These are phyloP conservation scores for Batrachochytrium dendrobatidis DNA, from an alignment of 371 early-diverging fungal genomes.

Conservation along the genomic window DNA sequence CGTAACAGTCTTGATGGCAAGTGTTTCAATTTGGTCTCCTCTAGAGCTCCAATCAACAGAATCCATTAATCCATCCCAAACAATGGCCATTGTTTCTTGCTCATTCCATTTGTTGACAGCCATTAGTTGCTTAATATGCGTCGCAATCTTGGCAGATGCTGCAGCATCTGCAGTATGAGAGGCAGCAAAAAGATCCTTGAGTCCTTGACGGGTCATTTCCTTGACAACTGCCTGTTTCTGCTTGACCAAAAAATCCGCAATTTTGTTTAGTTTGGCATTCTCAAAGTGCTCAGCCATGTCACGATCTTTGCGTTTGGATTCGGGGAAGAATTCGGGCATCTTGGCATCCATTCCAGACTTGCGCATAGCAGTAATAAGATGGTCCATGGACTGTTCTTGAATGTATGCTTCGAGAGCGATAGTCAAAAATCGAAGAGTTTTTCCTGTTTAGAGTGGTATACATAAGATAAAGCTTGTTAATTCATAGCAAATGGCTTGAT, in stretches of 20 bases:
- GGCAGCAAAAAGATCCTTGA: conserved; percentile 54
- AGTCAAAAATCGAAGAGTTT: conserved; percentile 72
- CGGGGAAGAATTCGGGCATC: conserved; percentile 85
- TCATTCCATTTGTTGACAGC: conserved; percentile 71
- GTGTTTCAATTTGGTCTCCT: conserved; percentile 76
- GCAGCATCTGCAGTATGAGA: background rate
- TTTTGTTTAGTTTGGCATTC: conserved; percentile 78
- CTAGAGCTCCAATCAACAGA: conserved; percentile 69
- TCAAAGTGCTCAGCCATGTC: conserved; percentile 85
- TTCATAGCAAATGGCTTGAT: too few species aligned
- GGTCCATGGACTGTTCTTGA: conserved; percentile 65
- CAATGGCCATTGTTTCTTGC: conserved; percentile 61
- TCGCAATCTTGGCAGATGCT: conserved; percentile 39
- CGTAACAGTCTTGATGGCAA: conserved; percentile 45
- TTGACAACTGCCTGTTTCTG: conserved; percentile 61
- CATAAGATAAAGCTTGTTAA: too few species aligned
- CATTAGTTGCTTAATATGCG: conserved; percentile 57
- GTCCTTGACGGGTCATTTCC: conserved; percentile 49
- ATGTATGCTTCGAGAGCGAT: conserved; percentile 74
- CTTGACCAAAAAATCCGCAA: conserved; percentile 72
- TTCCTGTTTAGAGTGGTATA: conserved; percentile 32
- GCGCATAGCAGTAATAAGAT: conserved; percentile 60
- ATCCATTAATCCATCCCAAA: conserved; percentile 74
- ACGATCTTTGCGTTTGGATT: conserved; percentile 80
- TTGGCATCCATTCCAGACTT: conserved; percentile 64